Evolutionary conservation across 202 grass and related monocot species (phyloP), one percentile per base, ranked within the genome.

Genomic region (Zoysia matrella): DNA sequence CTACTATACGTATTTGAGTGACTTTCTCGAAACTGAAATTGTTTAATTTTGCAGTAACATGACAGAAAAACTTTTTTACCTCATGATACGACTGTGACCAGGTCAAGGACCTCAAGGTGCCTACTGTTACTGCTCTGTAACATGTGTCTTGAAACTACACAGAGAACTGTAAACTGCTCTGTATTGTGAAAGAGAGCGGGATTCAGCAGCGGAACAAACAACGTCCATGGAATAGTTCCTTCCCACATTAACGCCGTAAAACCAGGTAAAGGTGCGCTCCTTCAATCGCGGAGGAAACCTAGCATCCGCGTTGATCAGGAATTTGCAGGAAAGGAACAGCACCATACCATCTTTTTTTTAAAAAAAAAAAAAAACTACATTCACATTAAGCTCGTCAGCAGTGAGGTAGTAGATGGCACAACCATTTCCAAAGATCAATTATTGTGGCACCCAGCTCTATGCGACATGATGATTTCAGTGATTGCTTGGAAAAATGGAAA

Each of bases 271-370:
- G 71, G 16, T 53, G 18, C 4, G 52, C 12, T 18, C 78, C 72
- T 62, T 86, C 84, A 76, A 62, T 81, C 55, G 76, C 84, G 84
- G 72, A 47, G 65, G 47, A 62, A 70, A 53, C 45, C 30, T 11
- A 58, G 69, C 70, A 7, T 47, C 70, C 70, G 3, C 58, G 73
- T 78, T 3, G 57, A 71, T 64, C 46, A 9, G 55, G 53, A 76
- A 76, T 60, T 13, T 18, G 18, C 70, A 55, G 62, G 52, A 56
- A 58, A 47, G 65, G 47, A 69, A 69, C 13, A 69, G 11, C 14
- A 7, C n/a, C 1, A 10, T 30, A 68, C 9, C 5, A 8, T 14
- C 15, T 40, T 39, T 12, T 40, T 3, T 14, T 30, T 30, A 14
- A 12, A 71, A 7, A 4, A 39, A 15, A 70, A 53, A 73, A 30